Conservation (phyloP, 2,329 filamentous ascomycete species). For the Penicillium sp. region DNA sequence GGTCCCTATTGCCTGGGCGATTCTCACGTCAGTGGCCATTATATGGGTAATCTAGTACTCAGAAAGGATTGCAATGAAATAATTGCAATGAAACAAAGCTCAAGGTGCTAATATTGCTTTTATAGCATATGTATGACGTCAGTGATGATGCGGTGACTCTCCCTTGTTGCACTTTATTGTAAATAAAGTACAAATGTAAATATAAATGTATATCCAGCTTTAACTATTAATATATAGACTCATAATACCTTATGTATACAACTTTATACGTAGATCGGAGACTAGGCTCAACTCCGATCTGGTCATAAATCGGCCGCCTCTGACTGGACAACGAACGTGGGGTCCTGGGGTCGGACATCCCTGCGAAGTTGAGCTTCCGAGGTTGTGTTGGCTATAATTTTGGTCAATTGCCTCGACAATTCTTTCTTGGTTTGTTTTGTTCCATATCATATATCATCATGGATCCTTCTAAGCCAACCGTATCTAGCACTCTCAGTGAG, state of each 20-base stretch:
- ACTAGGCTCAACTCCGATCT: constrained; percentile 12
- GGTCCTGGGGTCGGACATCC: constrained; percentile 12
- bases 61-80: neutral
- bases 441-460: constrained; percentile 15
- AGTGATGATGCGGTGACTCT: neutral
- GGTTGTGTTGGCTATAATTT: constrained; percentile 2
- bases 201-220: neutral
- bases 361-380: constrained; percentile 1
- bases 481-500: constrained; percentile 40
- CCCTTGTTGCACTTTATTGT: neutral
- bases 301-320: constrained; percentile 5
- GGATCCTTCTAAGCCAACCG: constrained; percentile 24
- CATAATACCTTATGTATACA: neutral
- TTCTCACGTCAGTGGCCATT: constrained; percentile 8
- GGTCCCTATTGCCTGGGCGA: constrained; percentile 14
- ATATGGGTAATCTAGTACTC: neutral
- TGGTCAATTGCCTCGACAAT: neutral
- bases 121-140: neutral
- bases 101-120: neutral
- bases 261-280: neutral
- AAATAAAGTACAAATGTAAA: neutral
- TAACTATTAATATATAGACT: neutral
- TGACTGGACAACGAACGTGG: constrained; percentile 10
- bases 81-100: neutral
- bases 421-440: neutral